A percentile compares a stretch with the other conserved stretches of the same genome.
phyloP scores from a whole-genome alignment of 495 filamentous ascomycete genomes.

The Penicillium turbatum region DNA sequence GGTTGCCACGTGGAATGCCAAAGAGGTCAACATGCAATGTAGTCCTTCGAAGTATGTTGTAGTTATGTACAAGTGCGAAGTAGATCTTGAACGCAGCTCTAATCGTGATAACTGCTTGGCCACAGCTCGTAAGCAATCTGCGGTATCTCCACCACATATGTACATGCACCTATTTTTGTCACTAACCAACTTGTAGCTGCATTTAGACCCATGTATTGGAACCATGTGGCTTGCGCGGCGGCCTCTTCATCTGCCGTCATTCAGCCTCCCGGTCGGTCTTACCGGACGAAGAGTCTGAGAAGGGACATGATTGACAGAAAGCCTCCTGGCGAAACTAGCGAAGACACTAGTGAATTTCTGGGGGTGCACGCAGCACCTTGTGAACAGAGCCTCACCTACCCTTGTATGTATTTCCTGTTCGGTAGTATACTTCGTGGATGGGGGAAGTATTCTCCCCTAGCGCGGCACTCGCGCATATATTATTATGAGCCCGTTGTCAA shows the following conservation, averaged over 20 bases:
- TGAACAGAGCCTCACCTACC: constrained; percentile 7
- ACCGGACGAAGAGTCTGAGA: constrained; percentile 3
- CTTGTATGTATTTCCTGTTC: not conserved
- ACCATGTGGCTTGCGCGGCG: constrained; percentile 2
- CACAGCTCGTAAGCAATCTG: not conserved
- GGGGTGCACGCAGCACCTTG: constrained; percentile 4
- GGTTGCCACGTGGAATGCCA: constrained; percentile 4
- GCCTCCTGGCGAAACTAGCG: not conserved
- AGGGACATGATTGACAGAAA: constrained; percentile 3
- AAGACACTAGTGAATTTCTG: constrained; percentile 1
- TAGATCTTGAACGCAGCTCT: not conserved
- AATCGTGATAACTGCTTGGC: not conserved
- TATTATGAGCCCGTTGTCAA: constrained; percentile 1
- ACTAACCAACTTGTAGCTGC: not conserved
- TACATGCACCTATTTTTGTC: not conserved
- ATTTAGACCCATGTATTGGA: not conserved
- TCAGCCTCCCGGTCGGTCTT: not conserved
- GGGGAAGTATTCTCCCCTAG: not conserved
- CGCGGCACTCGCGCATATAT: not conserved
- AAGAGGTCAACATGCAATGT: not conserved
- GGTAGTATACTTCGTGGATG: not conserved
- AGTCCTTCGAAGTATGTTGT: not conserved
- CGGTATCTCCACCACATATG: not conserved
- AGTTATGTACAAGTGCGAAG: not conserved
- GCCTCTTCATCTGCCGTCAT: not conserved